Conservation (phyloP, 495 filamentous ascomycete species). For the Cenococcum geophilum region DNA sequence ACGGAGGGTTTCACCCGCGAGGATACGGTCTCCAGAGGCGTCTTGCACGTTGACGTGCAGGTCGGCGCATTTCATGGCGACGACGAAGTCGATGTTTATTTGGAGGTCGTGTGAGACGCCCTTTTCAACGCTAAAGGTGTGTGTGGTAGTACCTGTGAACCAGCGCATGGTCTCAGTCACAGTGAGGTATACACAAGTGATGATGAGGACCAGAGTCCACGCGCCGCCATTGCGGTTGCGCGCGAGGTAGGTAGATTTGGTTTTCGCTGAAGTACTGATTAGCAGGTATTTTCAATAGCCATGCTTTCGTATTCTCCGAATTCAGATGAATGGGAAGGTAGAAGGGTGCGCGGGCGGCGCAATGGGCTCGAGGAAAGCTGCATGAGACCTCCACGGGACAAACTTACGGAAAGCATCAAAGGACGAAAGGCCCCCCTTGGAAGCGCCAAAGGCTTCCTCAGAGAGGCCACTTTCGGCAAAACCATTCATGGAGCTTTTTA, state of each 20-base stretch:
- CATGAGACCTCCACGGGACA: background rate
- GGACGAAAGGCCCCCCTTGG: conserved; percentile 61
- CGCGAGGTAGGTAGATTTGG: conserved; percentile 84
- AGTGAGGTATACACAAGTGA: conserved; percentile 65
- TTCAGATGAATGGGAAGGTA: background rate
- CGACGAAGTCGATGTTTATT: conserved; percentile 90
- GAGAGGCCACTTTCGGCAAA: conserved; percentile 65
- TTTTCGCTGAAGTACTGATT: conserved; percentile 62
- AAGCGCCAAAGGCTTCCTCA: conserved; percentile 72
- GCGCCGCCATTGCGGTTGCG: conserved; percentile 78
- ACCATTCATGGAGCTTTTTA: conserved; percentile 53
- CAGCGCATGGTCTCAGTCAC: conserved; percentile 72
- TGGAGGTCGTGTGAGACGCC: conserved; percentile 79
- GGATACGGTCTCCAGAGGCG: conserved; percentile 81
- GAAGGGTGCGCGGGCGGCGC: background rate
- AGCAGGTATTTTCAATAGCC: background rate
- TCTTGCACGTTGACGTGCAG: conserved; percentile 97
- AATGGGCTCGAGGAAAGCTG: background rate
- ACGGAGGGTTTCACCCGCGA: conserved; percentile 67
- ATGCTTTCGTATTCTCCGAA: background rate
- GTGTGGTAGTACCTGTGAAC: conserved; percentile 74
- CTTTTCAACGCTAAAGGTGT: conserved; percentile 92
- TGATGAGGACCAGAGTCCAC: conserved; percentile 79
- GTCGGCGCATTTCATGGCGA: conserved; percentile 83
- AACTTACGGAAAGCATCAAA: conserved; percentile 96